Base-by-base conservation (phyloP, 257 asterid species). In the Ligustrum vulgare region DNA sequence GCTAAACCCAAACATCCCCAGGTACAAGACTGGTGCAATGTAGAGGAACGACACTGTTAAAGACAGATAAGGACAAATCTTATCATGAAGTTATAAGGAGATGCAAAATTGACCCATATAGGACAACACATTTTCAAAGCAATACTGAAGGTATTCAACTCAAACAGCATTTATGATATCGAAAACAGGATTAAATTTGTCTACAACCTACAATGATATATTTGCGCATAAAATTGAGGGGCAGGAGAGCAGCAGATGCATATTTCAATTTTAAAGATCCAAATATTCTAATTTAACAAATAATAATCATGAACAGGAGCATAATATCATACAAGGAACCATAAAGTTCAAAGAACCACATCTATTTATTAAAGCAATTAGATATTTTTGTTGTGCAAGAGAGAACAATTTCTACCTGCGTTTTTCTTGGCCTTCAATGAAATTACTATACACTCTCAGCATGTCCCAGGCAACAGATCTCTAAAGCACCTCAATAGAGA, bases 391-490 rank as follows among this genome's bases (percentile, higher is more conserved):
- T 6, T 35, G 56, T 58, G 43, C 72, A 43, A 72, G 51, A 47
- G 18, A 71, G 10, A 54, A 63, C 69, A 13, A 75, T 8, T 28
- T 74, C 63, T 83, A 93, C 99, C 97, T 89, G 77, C 92, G 88
- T 72, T 93, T 93, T 82, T 95, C 99, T 76, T 90, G 91, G 82
- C 91, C 82, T 45, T 95, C 99, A 81, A 95, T 87, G 78, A 88
- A 91, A 43, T 91, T 84, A 83, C 86, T 81, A 80, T 95, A 95
- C 74, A 94, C 94, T 84, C 86, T 93, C 86, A 86, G 89, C 99
- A 94, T 94, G 77, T 94, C 99, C 99, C 98, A 91, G 72, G 97
- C 98, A 80, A 91, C 93, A 69, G 99, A 98, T 84, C 91, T 87
- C 97, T 95, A 81, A 70, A 88, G 78, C 67, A 80, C 79, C 84